Percentiles rank a stretch among this genome's conserved stretches.
Evolutionary conservation across 2,329 filamentous ascomycete genomes (phyloP).

Genomic region (Lachnellula occidentalis): DNA sequence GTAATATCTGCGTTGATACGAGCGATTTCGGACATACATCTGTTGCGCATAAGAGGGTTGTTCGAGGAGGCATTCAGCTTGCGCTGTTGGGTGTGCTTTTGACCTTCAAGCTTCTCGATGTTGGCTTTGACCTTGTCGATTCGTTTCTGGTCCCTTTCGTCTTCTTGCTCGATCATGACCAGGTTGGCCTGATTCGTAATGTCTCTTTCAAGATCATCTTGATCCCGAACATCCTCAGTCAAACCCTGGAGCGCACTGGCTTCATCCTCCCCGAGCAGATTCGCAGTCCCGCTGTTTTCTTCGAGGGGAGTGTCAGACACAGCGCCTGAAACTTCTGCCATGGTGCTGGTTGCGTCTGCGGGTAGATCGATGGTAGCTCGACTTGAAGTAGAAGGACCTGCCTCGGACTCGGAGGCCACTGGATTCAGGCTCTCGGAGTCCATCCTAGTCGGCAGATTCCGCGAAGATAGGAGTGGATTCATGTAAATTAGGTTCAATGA

Average conservation of each 20-base stretch:
- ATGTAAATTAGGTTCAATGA: not conserved
- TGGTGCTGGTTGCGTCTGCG: conserved; percentile 18
- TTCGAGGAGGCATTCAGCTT: conserved; percentile 50
- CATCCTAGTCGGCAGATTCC: not conserved
- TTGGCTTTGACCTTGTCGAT: conserved; percentile 53
- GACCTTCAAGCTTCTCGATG: conserved; percentile 55
- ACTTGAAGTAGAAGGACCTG: not conserved
- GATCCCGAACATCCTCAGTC: conserved; percentile 69
- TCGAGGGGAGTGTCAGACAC: conserved; percentile 16
- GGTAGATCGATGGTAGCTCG: conserved; percentile 11
- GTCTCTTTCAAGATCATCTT: conserved; percentile 85
- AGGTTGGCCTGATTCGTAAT: conserved; percentile 62
- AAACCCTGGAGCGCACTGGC: conserved; percentile 47
- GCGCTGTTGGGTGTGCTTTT: conserved; percentile 55
- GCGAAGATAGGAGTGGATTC: not conserved
- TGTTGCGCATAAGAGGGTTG: conserved; percentile 42
- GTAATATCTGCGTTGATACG: conserved; percentile 24
- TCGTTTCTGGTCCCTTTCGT: conserved; percentile 56
- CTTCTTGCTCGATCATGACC: conserved; percentile 55
- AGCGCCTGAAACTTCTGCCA: conserved; percentile 20
- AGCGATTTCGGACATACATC: conserved; percentile 35
- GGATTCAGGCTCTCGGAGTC: not conserved
- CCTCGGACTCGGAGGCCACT: not conserved
- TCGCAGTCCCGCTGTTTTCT: conserved; percentile 8
- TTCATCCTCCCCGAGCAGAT: conserved; percentile 23